These are phyloP conservation scores for Phialophora tarda DNA, from an alignment of 2,329 filamentous ascomycete genomes.

Conservation along the genomic window DNA sequence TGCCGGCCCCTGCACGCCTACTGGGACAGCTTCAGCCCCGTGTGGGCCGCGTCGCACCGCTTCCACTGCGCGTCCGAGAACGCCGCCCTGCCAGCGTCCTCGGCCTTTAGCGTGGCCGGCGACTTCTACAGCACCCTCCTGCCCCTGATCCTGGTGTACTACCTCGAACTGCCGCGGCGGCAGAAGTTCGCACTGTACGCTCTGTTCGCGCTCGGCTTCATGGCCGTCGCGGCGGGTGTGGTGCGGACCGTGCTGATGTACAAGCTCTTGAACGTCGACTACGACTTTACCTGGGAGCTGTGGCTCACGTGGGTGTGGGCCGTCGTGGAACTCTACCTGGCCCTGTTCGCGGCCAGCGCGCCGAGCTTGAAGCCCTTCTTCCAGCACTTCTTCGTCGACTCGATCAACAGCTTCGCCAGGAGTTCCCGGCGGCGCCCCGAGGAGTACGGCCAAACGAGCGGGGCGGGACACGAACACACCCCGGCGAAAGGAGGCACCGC, in stretches of 20 bases:
- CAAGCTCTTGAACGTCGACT: constrained; percentile 32
- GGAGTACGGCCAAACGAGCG: constrained; percentile 3
- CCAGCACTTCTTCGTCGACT: constrained; percentile 29
- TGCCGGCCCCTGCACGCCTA: constrained; percentile 37
- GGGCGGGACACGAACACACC: not conserved
- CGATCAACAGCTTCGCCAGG: constrained; percentile 23
- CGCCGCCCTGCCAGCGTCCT: constrained; percentile 31
- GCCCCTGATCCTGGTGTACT: constrained; percentile 35
- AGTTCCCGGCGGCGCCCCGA: constrained; percentile 17
- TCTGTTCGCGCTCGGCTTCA: constrained; percentile 37
- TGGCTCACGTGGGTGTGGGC: constrained; percentile 42
- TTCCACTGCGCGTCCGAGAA: constrained; percentile 34
- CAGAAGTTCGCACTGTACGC: constrained; percentile 38
- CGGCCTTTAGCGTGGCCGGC: constrained; percentile 35
- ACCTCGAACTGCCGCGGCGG: constrained; percentile 32
- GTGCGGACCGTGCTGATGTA: constrained; percentile 36
- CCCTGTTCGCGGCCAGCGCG: constrained; percentile 43
- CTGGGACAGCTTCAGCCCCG: constrained; percentile 35
- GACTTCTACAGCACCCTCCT: constrained; percentile 39
- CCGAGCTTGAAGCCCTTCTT: constrained; percentile 43
- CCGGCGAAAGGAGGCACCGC: not conserved
- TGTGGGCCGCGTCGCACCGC: constrained; percentile 30
- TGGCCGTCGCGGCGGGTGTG: constrained; percentile 38
- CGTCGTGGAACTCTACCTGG: constrained; percentile 42
- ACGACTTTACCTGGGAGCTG: constrained; percentile 37